Percentiles rank a stretch among this genome's conserved stretches.
Conservation (phyloP, 768 basidiomycete genomes). For the Auricularia sp. region DNA sequence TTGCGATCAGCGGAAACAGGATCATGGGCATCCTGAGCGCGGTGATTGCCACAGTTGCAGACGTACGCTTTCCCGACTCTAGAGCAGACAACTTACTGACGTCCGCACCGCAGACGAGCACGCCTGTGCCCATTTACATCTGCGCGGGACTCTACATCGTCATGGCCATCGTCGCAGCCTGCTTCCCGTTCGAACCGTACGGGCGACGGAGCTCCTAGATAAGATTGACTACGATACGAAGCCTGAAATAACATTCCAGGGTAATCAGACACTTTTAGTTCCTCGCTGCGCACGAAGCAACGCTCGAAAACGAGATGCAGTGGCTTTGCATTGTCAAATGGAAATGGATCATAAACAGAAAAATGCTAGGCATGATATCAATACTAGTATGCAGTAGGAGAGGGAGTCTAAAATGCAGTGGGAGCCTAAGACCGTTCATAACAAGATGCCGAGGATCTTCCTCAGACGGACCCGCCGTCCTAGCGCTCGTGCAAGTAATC, state of each 20-base stretch:
- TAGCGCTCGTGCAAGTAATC: conserved; percentile 62
- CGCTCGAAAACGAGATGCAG: no score
- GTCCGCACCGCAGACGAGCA: background rate
- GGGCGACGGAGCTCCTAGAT: background rate
- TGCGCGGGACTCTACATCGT: conserved; percentile 20
- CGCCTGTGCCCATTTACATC: conserved; percentile 20
- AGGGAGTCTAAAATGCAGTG: no score
- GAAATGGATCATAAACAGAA: no score
- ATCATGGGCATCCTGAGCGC: conserved; percentile 1
- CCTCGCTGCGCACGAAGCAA: no score
- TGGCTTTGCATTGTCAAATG: no score
- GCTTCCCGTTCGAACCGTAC: conserved; percentile 19
- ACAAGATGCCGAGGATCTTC: no score
- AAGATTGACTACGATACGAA: background rate
- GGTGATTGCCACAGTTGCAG: background rate
- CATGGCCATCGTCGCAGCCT: conserved; percentile 15
- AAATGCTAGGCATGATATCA: no score
- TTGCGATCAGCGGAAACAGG: background rate
- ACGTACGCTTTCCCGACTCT: background rate
- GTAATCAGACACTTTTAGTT: no score
- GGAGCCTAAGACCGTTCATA: no score
- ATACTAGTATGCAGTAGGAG: no score
- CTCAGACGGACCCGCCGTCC: background rate
- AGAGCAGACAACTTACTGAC: background rate
- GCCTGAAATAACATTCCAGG: no score